Percentiles rank a stretch among this genome's conserved stretches.
phyloP scores from a whole-genome alignment of 306 rosid genomes.

The Fragaria iinumae region DNA sequence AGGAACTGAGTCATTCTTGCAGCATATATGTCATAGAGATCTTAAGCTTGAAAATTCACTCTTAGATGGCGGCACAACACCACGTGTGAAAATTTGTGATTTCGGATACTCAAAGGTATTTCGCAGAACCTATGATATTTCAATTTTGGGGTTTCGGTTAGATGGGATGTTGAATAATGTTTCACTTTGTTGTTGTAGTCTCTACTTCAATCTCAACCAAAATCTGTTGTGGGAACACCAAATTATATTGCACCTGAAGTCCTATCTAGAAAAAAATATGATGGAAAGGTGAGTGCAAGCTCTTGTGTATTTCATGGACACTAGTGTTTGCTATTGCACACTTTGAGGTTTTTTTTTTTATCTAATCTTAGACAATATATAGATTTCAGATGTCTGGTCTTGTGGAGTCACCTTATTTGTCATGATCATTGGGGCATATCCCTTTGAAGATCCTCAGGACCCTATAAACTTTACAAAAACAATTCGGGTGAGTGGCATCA shows the following conservation, averaged over 20 bases:
- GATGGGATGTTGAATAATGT: constrained; percentile 23
- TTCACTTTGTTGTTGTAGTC: constrained; percentile 46
- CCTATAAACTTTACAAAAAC: constrained; percentile 70
- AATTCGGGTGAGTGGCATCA: constrained; percentile 48
- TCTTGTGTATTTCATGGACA: constrained; percentile 23
- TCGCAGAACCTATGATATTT: constrained; percentile 2
- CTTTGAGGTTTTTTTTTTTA: not conserved
- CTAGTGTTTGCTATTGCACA: not conserved
- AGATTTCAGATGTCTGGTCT: constrained; percentile 96
- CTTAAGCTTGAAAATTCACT: constrained; percentile 87
- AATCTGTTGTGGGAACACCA: constrained; percentile 86
- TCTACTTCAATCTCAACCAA: constrained; percentile 81
- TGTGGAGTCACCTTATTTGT: constrained; percentile 92
- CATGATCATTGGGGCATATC: constrained; percentile 82
- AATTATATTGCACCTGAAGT: constrained; percentile 93
- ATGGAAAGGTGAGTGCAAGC: constrained; percentile 62
- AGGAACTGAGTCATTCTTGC: constrained; percentile 28
- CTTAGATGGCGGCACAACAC: constrained; percentile 75
- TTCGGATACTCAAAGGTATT: constrained; percentile 88
- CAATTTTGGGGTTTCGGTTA: not conserved
- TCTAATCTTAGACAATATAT: constrained; percentile 17
- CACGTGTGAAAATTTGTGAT: constrained; percentile 75
- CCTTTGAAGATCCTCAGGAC: constrained; percentile 78
- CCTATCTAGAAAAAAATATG: constrained; percentile 65
- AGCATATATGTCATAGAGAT: constrained; percentile 91